Percentiles rank a stretch among this genome's conserved stretches.
Conservation (phyloP, 768 basidiomycete species). For the Hysterangium stoloniferum region DNA sequence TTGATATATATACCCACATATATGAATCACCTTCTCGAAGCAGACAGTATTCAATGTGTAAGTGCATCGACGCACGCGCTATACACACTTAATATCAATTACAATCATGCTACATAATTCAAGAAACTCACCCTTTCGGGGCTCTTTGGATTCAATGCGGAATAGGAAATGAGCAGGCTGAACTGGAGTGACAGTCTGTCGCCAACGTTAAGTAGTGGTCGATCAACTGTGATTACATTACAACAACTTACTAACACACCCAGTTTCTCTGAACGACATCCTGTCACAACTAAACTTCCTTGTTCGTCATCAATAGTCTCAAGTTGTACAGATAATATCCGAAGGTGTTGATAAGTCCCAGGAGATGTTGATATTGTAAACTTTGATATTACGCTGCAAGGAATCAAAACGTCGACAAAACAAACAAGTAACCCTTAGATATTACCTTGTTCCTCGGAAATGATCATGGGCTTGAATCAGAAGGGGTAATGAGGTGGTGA, state of each 20-base stretch:
- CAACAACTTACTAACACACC: constrained; percentile 39
- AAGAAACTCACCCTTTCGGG: constrained; percentile 45
- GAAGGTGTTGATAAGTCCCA: constrained; percentile 62
- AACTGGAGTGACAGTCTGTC: constrained; percentile 65
- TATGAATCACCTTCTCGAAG: constrained; percentile 65
- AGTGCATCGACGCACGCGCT: constrained; percentile 56
- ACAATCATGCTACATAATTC: not conserved
- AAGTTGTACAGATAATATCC: constrained; percentile 55
- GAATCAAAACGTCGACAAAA: not conserved
- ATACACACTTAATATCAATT: not conserved
- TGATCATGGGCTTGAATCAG: constrained; percentile 95
- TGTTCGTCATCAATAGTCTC: constrained; percentile 35
- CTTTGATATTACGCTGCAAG: constrained; percentile 71
- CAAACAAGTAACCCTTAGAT: not conserved
- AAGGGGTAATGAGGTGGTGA: constrained; percentile 71
- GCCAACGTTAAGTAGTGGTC: constrained; percentile 6
- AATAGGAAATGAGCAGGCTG: constrained; percentile 79
- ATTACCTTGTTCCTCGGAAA: constrained; percentile 78
- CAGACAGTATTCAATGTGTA: constrained; percentile 70
- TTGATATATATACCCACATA: not conserved
- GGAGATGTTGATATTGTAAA: constrained; percentile 78
- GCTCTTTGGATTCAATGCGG: constrained; percentile 51
- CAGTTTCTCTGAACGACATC: constrained; percentile 38
- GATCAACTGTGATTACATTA: not conserved
- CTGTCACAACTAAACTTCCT: constrained; percentile 41